Conservation (phyloP, 129 eudicot genomes). For the Flaveria robusta region DNA sequence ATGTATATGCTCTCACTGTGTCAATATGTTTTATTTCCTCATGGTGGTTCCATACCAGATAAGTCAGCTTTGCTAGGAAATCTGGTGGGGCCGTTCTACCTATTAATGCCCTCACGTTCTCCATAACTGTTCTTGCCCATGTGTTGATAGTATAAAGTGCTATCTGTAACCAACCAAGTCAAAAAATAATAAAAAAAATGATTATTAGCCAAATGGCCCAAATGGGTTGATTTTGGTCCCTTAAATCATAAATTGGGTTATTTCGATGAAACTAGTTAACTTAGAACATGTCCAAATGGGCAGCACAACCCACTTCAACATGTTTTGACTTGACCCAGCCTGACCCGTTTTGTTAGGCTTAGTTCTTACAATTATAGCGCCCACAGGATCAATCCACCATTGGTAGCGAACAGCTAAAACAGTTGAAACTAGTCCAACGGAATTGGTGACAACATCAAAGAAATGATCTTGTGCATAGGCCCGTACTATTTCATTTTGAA, state of each 20-base stretch:
- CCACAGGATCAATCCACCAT: slow-evolving; percentile 98
- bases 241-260: background rate
- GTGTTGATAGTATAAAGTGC: slow-evolving; percentile 81
- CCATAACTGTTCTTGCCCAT: slow-evolving; percentile 77
- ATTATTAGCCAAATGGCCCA: too few relatives aligned
- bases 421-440: slow-evolving; percentile 74
- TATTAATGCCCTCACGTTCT: slow-evolving; percentile 74
- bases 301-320: background rate
- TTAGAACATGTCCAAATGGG: background rate
- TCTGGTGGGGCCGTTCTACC: slow-evolving; percentile 97
- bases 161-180: slow-evolving; percentile 45
- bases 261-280: background rate
- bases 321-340: background rate
- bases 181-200: background rate
- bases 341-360: background rate
- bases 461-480: slow-evolving; percentile 96
- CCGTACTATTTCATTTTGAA: slow-evolving; percentile 74
- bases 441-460: slow-evolving; percentile 88
- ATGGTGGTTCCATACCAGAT: slow-evolving; percentile 92
- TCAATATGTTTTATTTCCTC: slow-evolving; percentile 84
- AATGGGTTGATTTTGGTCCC: too few relatives aligned
- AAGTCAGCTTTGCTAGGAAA: slow-evolving; percentile 75
- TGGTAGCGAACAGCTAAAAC: slow-evolving; percentile 63
- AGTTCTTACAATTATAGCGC: slow-evolving; percentile 63
- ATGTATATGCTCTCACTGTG: slow-evolving; percentile 89